Evolutionary conservation across 2,329 filamentous ascomycete genomes (phyloP).

Genomic region (Pseudopyricularia javanii): DNA sequence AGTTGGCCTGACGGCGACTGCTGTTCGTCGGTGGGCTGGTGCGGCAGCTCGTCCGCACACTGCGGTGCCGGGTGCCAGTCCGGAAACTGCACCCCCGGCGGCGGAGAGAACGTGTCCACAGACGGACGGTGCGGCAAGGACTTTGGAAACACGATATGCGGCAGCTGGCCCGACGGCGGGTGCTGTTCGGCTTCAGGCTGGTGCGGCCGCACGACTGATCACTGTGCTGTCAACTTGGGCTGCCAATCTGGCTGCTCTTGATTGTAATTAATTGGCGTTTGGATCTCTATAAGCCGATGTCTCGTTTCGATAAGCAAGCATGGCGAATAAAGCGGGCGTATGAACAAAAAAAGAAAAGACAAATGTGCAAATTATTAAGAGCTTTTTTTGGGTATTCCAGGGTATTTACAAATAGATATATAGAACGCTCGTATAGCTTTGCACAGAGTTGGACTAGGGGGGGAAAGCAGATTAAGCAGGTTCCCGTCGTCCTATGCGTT

Average conservation of each 20-base stretch:
- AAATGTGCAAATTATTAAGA: neutral
- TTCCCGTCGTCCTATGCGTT: neutral
- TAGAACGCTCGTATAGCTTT: neutral
- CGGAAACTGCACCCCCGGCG: neutral
- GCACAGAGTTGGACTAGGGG: too few relatives aligned
- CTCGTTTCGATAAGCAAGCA: too few relatives aligned
- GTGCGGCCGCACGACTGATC: neutral
- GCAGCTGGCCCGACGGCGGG: constrained; percentile 1
- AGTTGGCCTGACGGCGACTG: constrained; percentile 1
- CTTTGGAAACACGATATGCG: neutral
- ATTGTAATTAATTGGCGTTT: neutral
- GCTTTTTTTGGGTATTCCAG: neutral
- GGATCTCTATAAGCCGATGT: too few relatives aligned
- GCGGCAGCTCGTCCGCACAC: neutral
- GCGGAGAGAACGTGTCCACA: neutral
- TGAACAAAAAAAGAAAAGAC: neutral
- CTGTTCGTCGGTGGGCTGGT: constrained; percentile 2
- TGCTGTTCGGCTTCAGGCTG: constrained; percentile 2
- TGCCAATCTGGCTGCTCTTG: neutral
- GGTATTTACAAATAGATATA: constrained; percentile 2
- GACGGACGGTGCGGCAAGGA: constrained; percentile 1
- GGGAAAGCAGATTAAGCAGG: neutral
- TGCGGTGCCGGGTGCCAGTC: constrained; percentile 1
- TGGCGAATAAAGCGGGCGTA: too few relatives aligned
- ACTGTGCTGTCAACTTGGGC: constrained; percentile 4